Conservation (phyloP, 2,329 filamentous ascomycete species). For the Elsinoe batatas region DNA sequence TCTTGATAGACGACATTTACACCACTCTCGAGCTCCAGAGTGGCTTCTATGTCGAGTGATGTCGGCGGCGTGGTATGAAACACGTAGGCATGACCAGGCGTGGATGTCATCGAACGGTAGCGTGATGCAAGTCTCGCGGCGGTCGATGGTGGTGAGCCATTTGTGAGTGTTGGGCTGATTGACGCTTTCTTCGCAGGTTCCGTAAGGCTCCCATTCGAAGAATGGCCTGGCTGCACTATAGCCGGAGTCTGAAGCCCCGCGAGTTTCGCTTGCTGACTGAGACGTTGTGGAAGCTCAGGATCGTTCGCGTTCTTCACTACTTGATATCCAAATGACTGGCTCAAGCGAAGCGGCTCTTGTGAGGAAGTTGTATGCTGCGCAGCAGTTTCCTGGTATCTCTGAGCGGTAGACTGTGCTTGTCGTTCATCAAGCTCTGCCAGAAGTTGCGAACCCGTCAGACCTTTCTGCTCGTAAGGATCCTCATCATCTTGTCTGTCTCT, state of each 20-base stretch:
- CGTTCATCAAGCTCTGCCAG: slow-evolving; percentile 4
- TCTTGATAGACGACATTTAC: slow-evolving; percentile 72
- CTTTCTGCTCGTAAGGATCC: neutral
- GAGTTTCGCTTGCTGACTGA: slow-evolving; percentile 52
- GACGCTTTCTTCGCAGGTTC: neutral
- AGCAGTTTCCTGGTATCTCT: slow-evolving; percentile 19
- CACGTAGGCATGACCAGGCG: slow-evolving; percentile 22
- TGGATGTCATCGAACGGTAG: neutral
- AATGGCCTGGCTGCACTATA: slow-evolving; percentile 14
- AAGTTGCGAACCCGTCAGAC: slow-evolving; percentile 13
- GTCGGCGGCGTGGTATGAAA: slow-evolving; percentile 34
- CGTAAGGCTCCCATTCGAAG: neutral
- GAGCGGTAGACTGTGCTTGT: slow-evolving; percentile 6
- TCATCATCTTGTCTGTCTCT: neutral
- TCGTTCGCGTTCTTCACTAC: slow-evolving; percentile 69
- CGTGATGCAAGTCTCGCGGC: neutral
- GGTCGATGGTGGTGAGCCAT: slow-evolving; percentile 1
- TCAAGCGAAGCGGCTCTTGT: slow-evolving; percentile 13
- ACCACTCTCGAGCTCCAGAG: slow-evolving; percentile 47
- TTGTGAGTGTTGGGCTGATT: neutral
- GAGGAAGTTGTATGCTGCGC: slow-evolving; percentile 20
- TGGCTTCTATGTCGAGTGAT: slow-evolving; percentile 40
- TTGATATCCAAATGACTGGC: slow-evolving; percentile 48
- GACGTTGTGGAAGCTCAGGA: slow-evolving; percentile 49
- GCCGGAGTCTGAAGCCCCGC: slow-evolving; percentile 36